Percentiles rank a stretch among this genome's conserved stretches.
Evolutionary conservation across 2,329 filamentous ascomycete genomes (phyloP).

Genomic region (Talaromyces pinophilus): DNA sequence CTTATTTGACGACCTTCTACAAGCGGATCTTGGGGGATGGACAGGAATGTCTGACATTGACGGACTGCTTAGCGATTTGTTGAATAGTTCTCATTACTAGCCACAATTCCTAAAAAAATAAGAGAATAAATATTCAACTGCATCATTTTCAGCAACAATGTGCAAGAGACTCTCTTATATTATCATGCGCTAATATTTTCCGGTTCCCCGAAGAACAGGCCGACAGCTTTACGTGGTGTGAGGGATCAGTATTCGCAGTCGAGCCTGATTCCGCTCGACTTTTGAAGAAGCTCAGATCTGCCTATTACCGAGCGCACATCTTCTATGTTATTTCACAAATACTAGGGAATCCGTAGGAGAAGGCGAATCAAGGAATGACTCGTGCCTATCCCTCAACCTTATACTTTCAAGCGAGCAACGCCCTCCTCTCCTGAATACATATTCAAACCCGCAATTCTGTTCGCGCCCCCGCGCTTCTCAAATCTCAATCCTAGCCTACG

Average conservation of each 20-base stretch:
- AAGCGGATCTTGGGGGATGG: constrained; percentile 31
- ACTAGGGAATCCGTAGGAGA: neutral
- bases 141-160: neutral
- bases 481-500: neutral
- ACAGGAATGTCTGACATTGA: constrained; percentile 34
- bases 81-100: constrained; percentile 23
- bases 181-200: neutral
- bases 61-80: constrained; percentile 34
- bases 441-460: neutral
- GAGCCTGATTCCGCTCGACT: neutral
- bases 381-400: neutral
- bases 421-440: neutral
- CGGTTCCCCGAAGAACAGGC: neutral
- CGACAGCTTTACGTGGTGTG: constrained; percentile 3
- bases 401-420: neutral
- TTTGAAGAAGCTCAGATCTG: neutral
- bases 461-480: neutral
- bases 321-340: neutral
- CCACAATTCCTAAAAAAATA: neutral
- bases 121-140: neutral
- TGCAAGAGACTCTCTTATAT: neutral
- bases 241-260: constrained; percentile 3
- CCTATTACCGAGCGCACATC: neutral
- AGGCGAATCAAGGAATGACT: neutral
- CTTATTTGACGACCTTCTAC: constrained; percentile 30